Conservation (phyloP, 108 stramenopile genomes). For the Pseudonitzschia pungens region DNA sequence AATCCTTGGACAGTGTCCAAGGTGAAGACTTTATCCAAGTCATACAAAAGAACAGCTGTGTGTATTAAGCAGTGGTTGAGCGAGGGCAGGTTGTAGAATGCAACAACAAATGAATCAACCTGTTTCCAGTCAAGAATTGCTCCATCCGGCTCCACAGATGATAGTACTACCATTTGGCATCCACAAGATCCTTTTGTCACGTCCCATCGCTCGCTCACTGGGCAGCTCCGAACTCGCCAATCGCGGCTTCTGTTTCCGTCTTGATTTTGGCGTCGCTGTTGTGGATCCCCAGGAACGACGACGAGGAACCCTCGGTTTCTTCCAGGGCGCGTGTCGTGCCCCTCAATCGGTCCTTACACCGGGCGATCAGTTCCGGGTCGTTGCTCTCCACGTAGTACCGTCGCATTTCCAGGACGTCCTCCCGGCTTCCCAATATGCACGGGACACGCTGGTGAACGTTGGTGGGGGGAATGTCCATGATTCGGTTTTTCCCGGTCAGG, state of each 20-base stretch:
- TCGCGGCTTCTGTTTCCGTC: background rate
- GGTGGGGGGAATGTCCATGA: slow-evolving; percentile 46
- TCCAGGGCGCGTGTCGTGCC: slow-evolving; percentile 8
- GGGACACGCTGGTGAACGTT: slow-evolving; percentile 63
- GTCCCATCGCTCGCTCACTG: too few species aligned
- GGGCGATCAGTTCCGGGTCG: slow-evolving; percentile 25
- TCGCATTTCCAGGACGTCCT: slow-evolving; percentile 64
- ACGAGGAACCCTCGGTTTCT: background rate
- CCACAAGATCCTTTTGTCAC: background rate
- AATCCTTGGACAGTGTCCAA: too few species aligned
- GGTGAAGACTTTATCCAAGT: too few species aligned
- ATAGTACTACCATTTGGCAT: background rate
- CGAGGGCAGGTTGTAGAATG: too few species aligned
- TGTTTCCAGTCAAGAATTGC: too few species aligned
- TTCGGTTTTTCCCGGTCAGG: slow-evolving; percentile 43
- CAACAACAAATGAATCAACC: too few species aligned
- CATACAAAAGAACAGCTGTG: too few species aligned
- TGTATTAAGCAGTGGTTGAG: too few species aligned
- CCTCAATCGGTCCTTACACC: slow-evolving; percentile 23
- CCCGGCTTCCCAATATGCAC: slow-evolving; percentile 60
- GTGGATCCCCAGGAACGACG: background rate
- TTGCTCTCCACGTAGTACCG: slow-evolving; percentile 33
- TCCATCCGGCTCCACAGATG: background rate
- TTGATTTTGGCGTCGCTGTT: background rate
- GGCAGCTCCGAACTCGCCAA: slow-evolving; percentile 18